Conservation (phyloP, 345 rosid species). For the Schrenkiella parvula region DNA sequence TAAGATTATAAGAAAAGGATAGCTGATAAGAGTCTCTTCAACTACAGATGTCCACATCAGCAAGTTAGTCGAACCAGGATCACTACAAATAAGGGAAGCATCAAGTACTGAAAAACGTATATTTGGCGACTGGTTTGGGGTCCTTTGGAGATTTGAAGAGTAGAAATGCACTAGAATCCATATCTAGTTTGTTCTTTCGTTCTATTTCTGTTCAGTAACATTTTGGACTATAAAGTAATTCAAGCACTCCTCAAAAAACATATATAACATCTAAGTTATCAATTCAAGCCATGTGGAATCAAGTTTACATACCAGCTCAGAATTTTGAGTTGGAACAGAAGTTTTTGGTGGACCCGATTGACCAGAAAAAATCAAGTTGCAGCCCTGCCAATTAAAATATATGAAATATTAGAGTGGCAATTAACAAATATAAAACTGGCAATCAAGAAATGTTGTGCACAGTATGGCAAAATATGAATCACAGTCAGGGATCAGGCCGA, state of each 20-base stretch:
- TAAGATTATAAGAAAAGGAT: neutral
- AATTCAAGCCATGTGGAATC: slow-evolving; percentile 6
- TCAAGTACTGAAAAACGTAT: neutral
- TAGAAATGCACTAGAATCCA: neutral
- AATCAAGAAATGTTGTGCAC: neutral
- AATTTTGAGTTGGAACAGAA: slow-evolving; percentile 75
- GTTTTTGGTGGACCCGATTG: slow-evolving; percentile 96
- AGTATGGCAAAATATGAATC: slow-evolving; percentile 9
- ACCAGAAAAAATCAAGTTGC: slow-evolving; percentile 89
- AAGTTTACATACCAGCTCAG: slow-evolving; percentile 68
- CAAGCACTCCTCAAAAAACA: neutral
- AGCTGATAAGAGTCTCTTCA: neutral
- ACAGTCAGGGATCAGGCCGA: neutral
- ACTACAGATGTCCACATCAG: neutral
- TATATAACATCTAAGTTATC: neutral
- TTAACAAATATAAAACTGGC: neutral
- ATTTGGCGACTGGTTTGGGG: neutral
- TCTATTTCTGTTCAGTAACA: slow-evolving; percentile 14
- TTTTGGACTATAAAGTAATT: neutral
- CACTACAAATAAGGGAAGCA: slow-evolving; percentile 1
- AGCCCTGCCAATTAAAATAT: slow-evolving; percentile 59
- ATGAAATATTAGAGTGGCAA: slow-evolving; percentile 19
- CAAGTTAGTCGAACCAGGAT: neutral
- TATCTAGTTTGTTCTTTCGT: neutral
- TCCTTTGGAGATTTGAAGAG: neutral